These are phyloP conservation scores for Thraustochytrium striatum DNA, from an alignment of 352 stramenopile genomes.

Conservation along the genomic window DNA sequence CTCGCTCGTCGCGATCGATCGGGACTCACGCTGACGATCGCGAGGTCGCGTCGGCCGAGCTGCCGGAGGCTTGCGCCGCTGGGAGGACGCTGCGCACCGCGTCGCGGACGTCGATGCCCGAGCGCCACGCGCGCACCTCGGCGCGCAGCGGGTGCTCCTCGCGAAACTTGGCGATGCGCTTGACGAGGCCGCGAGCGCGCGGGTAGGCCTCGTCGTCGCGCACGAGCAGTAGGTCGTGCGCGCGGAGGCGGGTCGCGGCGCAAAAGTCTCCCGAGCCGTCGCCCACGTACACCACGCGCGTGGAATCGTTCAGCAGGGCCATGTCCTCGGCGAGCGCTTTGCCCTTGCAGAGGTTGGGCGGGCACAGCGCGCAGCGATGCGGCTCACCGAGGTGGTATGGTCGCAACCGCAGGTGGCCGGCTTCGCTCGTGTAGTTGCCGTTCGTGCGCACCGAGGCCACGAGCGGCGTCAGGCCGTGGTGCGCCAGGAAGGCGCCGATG, in stretches of 20 bases:
- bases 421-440: constrained; percentile 30
- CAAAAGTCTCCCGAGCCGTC: constrained; percentile 59
- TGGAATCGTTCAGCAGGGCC: constrained; percentile 1
- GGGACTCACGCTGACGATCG: no score
- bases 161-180: not conserved
- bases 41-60: no score
- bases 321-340: constrained; percentile 46
- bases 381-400: constrained; percentile 49
- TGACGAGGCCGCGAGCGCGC: not conserved
- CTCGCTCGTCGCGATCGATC: no score
- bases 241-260: constrained; percentile 50
- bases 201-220: constrained; percentile 28
- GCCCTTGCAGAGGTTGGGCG: constrained; percentile 60
- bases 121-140: not conserved
- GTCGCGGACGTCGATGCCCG: not conserved
- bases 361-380: constrained; percentile 55
- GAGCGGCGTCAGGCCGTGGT: constrained; percentile 50
- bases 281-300: constrained; percentile 56
- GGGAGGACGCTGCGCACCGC: not conserved
- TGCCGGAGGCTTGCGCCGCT: no score
- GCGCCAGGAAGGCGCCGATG: constrained; percentile 55
- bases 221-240: constrained; percentile 25
- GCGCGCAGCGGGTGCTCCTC: constrained; percentile 2
- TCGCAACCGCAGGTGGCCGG: constrained; percentile 53
- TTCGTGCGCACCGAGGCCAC: constrained; percentile 56